phyloP scores from a whole-genome alignment of 2,329 filamentous ascomycete genomes.

The Cordyceps farinosa region DNA sequence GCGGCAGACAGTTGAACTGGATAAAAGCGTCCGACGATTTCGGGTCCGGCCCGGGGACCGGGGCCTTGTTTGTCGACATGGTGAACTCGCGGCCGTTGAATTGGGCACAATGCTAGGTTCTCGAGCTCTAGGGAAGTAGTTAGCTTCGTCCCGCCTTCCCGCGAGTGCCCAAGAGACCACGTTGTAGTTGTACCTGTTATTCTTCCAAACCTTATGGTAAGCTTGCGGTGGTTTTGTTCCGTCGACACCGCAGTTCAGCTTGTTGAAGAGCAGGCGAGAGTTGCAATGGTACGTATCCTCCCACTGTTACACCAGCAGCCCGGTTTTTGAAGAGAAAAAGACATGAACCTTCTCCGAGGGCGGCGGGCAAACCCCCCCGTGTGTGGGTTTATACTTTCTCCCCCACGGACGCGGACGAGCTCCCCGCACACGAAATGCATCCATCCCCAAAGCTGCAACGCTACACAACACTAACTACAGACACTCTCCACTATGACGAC shows the following conservation, averaged over 20 bases:
- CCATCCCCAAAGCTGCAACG: not conserved
- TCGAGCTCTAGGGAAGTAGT: not conserved
- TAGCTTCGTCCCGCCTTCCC: too few relatives aligned
- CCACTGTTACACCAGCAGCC: not conserved
- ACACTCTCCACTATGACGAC: slow-evolving; percentile 2
- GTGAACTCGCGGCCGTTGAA: not conserved
- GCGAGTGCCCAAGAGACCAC: not conserved
- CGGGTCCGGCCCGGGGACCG: slow-evolving; percentile 30
- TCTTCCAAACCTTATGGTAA: not conserved
- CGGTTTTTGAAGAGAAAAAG: not conserved
- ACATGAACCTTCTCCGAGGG: not conserved
- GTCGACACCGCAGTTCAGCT: not conserved
- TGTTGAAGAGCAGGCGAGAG: not conserved
- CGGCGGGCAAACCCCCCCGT: not conserved
- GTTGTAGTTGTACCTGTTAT: not conserved
- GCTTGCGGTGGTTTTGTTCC: not conserved
- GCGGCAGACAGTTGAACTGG: slow-evolving; percentile 49
- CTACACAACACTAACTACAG: not conserved
- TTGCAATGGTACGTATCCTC: too few relatives aligned
- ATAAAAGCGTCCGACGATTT: slow-evolving; percentile 51
- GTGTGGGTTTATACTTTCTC: not conserved
- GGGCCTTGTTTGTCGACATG: not conserved
- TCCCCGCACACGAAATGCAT: not conserved
- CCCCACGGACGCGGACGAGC: not conserved
- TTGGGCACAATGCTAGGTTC: not conserved